Evolutionary conservation across 768 basidiomycete genomes (phyloP).

Genomic region (Suillus occidentalis): DNA sequence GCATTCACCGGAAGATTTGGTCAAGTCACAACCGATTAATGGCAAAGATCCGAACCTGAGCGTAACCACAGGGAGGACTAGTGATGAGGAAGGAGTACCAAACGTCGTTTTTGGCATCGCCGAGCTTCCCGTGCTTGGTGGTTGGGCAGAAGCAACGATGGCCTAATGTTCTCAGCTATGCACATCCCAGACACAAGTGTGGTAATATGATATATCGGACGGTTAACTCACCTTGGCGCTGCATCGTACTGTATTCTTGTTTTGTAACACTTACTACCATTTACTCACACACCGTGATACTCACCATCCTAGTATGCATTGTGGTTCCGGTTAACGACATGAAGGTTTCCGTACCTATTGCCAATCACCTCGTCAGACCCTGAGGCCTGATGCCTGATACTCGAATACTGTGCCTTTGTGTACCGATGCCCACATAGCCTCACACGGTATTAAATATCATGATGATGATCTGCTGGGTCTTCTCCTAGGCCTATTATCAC

Average conservation of each 20-base stretch:
- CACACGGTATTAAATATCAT: not conserved
- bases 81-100: slow-evolving; percentile 40
- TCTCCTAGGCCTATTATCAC: too few relatives aligned
- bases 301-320: not conserved
- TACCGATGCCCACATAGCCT: not conserved
- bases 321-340: not conserved
- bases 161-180: not conserved
- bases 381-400: not conserved
- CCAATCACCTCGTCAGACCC: not conserved
- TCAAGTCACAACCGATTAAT: slow-evolving; percentile 14
- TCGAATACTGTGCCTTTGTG: not conserved
- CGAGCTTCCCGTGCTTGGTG: slow-evolving; percentile 27
- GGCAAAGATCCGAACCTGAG: not conserved
- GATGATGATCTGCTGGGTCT: not conserved
- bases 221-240: not conserved
- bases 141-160: not conserved
- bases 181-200: not conserved
- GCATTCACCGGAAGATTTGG: slow-evolving; percentile 19
- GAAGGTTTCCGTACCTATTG: not conserved
- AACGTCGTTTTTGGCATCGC: slow-evolving; percentile 51
- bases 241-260: not conserved
- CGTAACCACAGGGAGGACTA: slow-evolving; percentile 21
- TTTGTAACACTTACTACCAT: slow-evolving; percentile 1
- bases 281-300: not conserved
- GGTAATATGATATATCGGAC: not conserved